Conservation (phyloP, 2,329 filamentous ascomycete genomes). For the Hypoxylon rubiginosum region DNA sequence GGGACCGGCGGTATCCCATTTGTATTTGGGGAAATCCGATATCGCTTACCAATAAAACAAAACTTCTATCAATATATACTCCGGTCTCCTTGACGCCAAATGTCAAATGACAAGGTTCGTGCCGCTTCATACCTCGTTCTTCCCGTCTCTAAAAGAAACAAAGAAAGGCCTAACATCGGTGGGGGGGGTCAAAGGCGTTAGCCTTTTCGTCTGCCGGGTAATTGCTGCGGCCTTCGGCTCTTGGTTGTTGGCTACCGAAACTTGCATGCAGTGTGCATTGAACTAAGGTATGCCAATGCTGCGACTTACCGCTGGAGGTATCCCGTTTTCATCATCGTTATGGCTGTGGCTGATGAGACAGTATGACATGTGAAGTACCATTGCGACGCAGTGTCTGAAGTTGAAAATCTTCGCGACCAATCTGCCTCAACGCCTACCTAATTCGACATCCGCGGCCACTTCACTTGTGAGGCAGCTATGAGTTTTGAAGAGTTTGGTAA, state of each 20-base stretch:
- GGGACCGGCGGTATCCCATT: neutral
- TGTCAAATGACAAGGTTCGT: constrained; percentile 4
- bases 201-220: neutral
- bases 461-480: too few relatives aligned
- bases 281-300: neutral
- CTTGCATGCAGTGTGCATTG: constrained; percentile 2
- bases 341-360: too few relatives aligned
- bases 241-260: constrained; percentile 1
- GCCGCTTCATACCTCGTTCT: constrained; percentile 1
- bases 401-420: too few relatives aligned
- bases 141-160: neutral
- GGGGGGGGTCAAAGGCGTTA: neutral
- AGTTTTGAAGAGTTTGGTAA: too few relatives aligned
- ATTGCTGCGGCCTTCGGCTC: constrained; percentile 17
- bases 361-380: too few relatives aligned
- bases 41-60: constrained; percentile 8
- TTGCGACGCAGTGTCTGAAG: too few relatives aligned
- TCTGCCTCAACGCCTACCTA: too few relatives aligned
- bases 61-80: constrained; percentile 3
- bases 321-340: neutral
- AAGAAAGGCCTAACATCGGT: neutral
- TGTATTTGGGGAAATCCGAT: constrained; percentile 32
- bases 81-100: neutral
- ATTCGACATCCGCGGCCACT: too few relatives aligned
- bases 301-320: constrained; percentile 8